Conservation (phyloP, 805 yeast genomes). For the Metahyphopichia silvanorum region DNA sequence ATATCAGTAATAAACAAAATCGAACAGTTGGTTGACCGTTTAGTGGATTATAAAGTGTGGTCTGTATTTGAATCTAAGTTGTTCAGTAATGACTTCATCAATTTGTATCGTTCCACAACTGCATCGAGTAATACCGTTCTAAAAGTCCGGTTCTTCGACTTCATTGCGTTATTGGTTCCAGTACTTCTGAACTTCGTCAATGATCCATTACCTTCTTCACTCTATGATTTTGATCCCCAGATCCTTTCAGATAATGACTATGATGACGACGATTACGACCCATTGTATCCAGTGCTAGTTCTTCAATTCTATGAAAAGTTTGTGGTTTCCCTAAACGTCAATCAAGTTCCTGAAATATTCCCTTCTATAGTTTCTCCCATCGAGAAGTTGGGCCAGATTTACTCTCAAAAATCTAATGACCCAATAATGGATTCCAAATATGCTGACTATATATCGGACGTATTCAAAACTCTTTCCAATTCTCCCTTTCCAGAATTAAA, state of each 20-base stretch:
- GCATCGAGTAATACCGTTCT: constrained; percentile 11
- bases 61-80: neutral
- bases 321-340: constrained; percentile 4
- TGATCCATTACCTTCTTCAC: constrained; percentile 1
- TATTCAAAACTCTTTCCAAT: constrained; percentile 19
- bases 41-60: neutral
- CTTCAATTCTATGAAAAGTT: constrained; percentile 23
- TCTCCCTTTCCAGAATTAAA: constrained; percentile 2
- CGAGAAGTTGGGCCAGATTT: constrained; percentile 6
- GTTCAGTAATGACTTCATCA: constrained; percentile 4
- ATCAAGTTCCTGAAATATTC: neutral
- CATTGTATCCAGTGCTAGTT: constrained; percentile 20
- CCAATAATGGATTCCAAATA: neutral
- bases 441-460: constrained; percentile 15
- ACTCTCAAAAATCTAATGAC: neutral
- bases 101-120: constrained; percentile 8
- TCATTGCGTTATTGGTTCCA: constrained; percentile 11
- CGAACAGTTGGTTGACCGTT: constrained; percentile 1
- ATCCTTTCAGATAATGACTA: neutral
- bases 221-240: neutral
- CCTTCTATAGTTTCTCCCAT: neutral
- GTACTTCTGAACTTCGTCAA: constrained; percentile 4
- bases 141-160: constrained; percentile 17
- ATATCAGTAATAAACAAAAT: constrained; percentile 1
- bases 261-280: constrained; percentile 16